Evolutionary conservation across 768 basidiomycete species (phyloP), one percentile per base, ranked within the genome.

Genomic region (Lactifluus hygrophoroides): DNA sequence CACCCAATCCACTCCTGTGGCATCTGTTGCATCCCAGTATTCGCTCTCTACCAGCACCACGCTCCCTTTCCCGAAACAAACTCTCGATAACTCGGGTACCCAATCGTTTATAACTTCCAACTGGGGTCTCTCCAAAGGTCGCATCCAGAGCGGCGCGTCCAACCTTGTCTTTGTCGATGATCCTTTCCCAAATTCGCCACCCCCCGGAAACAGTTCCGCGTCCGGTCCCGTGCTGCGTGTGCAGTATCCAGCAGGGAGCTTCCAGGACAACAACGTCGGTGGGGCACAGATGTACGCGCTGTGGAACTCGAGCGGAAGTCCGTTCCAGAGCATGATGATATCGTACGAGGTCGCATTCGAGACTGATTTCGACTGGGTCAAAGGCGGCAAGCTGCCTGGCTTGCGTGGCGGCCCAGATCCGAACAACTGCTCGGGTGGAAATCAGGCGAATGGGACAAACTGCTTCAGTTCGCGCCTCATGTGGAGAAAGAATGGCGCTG

Each of bases 341-440:
- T 77, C 82, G 8, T 90, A 90, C 69, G 87, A 90, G 65, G 72
- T 90, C 27, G 85, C 86, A 1, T 88, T 91, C 67, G 81, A 83
- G 58, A 47, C 70, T 0, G 72, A 69, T 42, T 91, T 86, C 68
- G 72, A 85, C 65, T 91, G 81, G 78, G 84, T 86, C 28, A 83
- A 84, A 80, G 79, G 85, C 25, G 87, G 85, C 21, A 90, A 90
- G 72, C 77, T 90, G 10, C 88, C 88, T 11, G 88, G 89, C 5
- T 66, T 90, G 37, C 75, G 88, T 66, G 87, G 89, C 16, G 89
- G 88, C 0, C 68, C 80, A 3, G 77, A 80, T 50, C 72, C 79
- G 3, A 73, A 75, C 16, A 85, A 84, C 2, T 90, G 88, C 68
- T 83, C 81, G 28, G 89, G 88, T 25, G 89, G 89, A 2, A 76